Evolutionary conservation across 768 basidiomycete genomes (phyloP), one percentile per base, ranked within the genome.

Genomic region (Dacryopinax spathularia): DNA sequence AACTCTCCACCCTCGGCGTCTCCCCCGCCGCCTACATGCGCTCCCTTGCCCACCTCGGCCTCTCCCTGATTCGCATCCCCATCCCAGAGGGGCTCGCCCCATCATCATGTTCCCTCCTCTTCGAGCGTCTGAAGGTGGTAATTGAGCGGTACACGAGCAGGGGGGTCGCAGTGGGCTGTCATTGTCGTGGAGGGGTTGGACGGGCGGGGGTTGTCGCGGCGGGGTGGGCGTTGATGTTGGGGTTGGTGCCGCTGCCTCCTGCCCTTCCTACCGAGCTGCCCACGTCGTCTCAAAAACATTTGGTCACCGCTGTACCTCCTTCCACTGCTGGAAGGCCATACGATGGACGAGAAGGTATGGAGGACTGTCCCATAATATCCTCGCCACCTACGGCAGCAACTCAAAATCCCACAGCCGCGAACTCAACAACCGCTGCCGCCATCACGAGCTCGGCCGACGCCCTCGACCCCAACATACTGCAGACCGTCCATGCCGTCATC

Each of bases 101-200:
- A 0, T 73, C 77, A 1, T 77, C 79, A 18, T 73, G 83, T 6
- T 76, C 77, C 6, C 69, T 76, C 13, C 77, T 97, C 33, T 88
- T 96, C 70, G 76, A 71, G 0, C 80, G 88, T 63, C 76, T 98
- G 2, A 77, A 79, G 6, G 76, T 79, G 43, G 73, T 95, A 62
- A 85, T 93, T 41, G 73, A 81, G 22, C 72, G 73, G 2, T 95
- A 95, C 70, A 87, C 92, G 0, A 77, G 93, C 2, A 76, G 75
- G 4, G 91, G 93, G 1, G 71, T 81, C 0, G 79, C 83, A 9
- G 80, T 93, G 9, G 80, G 95, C 12, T 88, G 87, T 13, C 95
- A 97, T 69, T 98, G 95, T 72, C 83, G 94, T 18, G 94, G 94
- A 16, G 95, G 95, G 2, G 88, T 98, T 6, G 94, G 94, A 1